Base-by-base conservation (phyloP, 306 rosid genomes). In the Cicer arietinum region DNA sequence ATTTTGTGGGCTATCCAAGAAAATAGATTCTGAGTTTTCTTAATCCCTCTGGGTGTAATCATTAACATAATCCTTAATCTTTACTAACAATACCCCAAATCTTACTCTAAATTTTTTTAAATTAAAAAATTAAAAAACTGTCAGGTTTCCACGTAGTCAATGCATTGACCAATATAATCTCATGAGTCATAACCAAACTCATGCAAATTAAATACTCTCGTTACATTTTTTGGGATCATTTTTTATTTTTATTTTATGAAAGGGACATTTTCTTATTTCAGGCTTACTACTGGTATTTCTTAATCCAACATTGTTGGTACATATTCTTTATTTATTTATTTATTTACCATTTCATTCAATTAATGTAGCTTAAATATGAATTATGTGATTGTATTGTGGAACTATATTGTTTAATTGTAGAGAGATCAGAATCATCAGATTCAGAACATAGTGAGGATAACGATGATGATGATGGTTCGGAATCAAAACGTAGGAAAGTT, bases 1-100 rank as follows among this genome's bases (percentile, higher is more conserved):
- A 86, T 86, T 86, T 86, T 86, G 85, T 86, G 89, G 86, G 81
- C 81, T 73, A 82, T 69, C 85, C 89, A 77, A 86, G 86, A 80
- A 69, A 77, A 77, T 73, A 74, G 85, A 83, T 80, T 85, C 84
- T 67, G 59, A 40, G 5, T 47, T 47, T 17, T 30, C 82, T 81
- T 76, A 82, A 82, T 82, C 80, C 85, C 45, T 80, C 73, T 70
- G 77, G 88, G 75, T 82, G 46, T 79, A 73, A 85, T 85, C 78
- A 85, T 85, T 76, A 82, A 72, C 79, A 73, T 30, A 71, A 84
- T 84, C 51, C 78, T 51, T 76, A 81, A 81, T 78, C 84, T 69
- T 71, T 76, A 64, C 78, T 71, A 66, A 53, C 83, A 40, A 77
- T 67, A 73, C 1, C 39, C 5, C 5, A 56, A 62, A 77, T 80